These are phyloP conservation scores for Trichoderma asperelloides DNA, from an alignment of 495 filamentous ascomycete species.

Conservation along the genomic window DNA sequence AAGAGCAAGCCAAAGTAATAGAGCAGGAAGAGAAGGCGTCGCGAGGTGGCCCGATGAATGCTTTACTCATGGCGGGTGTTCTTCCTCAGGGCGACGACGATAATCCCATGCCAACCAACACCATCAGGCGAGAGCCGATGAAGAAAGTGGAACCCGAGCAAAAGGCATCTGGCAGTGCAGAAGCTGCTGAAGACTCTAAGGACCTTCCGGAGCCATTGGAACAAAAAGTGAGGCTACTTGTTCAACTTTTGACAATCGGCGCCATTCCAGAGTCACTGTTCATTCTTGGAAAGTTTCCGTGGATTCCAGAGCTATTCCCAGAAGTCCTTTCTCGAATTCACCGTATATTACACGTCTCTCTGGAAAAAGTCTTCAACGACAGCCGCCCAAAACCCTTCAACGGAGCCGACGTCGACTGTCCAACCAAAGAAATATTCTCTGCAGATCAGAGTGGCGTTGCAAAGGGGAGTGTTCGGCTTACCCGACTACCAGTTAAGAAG, in stretches of 20 bases:
- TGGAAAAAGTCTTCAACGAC: conserved; percentile 45
- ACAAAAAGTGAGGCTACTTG: conserved; percentile 78
- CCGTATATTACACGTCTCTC: conserved; percentile 70
- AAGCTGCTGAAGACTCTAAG: conserved; percentile 46
- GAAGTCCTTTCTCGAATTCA: conserved; percentile 67
- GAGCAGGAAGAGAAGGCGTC: conserved; percentile 62
- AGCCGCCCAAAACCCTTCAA: conserved; percentile 18
- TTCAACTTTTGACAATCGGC: conserved; percentile 79
- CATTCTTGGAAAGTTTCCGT: conserved; percentile 83
- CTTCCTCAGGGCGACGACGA: conserved; percentile 55
- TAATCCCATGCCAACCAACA: conserved; percentile 29
- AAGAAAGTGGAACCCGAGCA: conserved; percentile 42
- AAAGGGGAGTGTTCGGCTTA: conserved; percentile 57
- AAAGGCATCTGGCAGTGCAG: conserved; percentile 27
- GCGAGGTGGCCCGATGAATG: conserved; percentile 62
- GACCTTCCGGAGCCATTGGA: conserved; percentile 73
- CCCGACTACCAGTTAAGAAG: conserved; percentile 47
- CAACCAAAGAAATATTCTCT: conserved; percentile 43
- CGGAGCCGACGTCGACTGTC: conserved; percentile 22
- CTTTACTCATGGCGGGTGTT: conserved; percentile 81
- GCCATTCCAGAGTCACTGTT: conserved; percentile 89
- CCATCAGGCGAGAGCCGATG: conserved; percentile 22
- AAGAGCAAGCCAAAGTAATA: conserved; percentile 64
- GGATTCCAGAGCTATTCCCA: conserved; percentile 75
- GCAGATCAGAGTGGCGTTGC: conserved; percentile 51